These are phyloP conservation scores for Obba rivulosa DNA, from an alignment of 768 basidiomycete genomes.

Conservation along the genomic window DNA sequence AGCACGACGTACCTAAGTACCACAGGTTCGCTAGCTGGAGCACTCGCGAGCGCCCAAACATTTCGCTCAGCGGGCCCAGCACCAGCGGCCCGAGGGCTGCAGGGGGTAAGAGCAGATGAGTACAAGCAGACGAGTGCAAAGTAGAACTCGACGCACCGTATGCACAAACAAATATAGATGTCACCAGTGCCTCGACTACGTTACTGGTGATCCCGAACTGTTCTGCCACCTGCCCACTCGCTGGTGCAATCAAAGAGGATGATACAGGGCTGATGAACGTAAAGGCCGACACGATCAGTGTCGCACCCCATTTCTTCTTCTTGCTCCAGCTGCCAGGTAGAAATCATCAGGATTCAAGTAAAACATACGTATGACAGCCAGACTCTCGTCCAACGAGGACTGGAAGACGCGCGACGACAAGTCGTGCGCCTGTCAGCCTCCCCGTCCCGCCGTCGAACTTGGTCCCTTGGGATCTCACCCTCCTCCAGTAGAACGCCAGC, in stretches of 20 bases:
- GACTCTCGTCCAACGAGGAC: no score
- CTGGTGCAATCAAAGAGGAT: constrained; percentile 71
- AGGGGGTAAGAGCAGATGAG: not conserved
- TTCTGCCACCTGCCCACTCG: constrained; percentile 40
- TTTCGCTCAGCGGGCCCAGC: constrained; percentile 62
- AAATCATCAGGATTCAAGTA: not conserved
- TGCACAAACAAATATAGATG: constrained; percentile 52
- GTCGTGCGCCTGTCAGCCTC: no score
- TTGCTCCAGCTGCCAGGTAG: constrained; percentile 44
- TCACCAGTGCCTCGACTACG: constrained; percentile 48
- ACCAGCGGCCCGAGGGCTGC: constrained; percentile 41
- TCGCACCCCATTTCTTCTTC: constrained; percentile 58
- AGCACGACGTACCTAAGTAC: constrained; percentile 44
- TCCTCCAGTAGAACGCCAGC: no score
- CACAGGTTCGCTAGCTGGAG: constrained; percentile 59
- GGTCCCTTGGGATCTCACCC: no score
- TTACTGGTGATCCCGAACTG: constrained; percentile 50
- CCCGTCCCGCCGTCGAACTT: no score
- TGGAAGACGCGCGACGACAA: no score
- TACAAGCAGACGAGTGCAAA: not conserved
- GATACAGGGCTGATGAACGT: constrained; percentile 66
- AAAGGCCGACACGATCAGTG: constrained; percentile 58
- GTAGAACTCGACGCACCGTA: constrained; percentile 42
- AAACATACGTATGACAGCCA: not conserved
- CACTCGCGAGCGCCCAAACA: constrained; percentile 58